These are phyloP conservation scores for Chaetomium globosum DNA, from an alignment of 2,329 filamentous ascomycete genomes.

Conservation along the genomic window DNA sequence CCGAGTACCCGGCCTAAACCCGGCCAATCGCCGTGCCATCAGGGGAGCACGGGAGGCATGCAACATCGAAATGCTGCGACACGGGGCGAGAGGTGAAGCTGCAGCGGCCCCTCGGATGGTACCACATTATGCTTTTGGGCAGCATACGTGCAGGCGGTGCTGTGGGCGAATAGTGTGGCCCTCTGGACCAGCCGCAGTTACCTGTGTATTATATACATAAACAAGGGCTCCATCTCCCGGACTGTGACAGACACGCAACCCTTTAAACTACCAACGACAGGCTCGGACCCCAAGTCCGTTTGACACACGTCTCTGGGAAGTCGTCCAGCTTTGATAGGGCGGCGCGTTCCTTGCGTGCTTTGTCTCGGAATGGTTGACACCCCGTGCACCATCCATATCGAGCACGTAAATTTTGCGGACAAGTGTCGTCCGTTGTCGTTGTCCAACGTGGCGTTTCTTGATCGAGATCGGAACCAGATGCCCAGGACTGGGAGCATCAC, in stretches of 20 bases:
- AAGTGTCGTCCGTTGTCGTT: neutral
- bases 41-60: slow-evolving; percentile 12
- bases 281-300: neutral
- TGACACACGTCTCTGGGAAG: neutral
- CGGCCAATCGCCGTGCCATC: slow-evolving; percentile 22
- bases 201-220: neutral
- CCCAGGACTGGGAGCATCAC: neutral
- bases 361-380: slow-evolving; percentile 6
- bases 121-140: slow-evolving; percentile 24
- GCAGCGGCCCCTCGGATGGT: slow-evolving; percentile 23
- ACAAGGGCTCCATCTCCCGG: slow-evolving; percentile 1
- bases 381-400: neutral
- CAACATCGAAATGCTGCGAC: slow-evolving; percentile 20
- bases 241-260: neutral
- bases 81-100: slow-evolving; percentile 20
- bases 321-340: neutral
- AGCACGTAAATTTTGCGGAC: neutral
- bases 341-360: neutral
- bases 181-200: slow-evolving; percentile 8
- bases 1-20: slow-evolving; percentile 9
- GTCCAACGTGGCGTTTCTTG: slow-evolving; percentile 9
- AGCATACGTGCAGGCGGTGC: slow-evolving; percentile 1
- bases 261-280: neutral
- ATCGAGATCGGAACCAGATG: slow-evolving; percentile 3
- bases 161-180: neutral